phyloP scores from a whole-genome alignment of 768 basidiomycete species.

The Kockovaella imperatae region DNA sequence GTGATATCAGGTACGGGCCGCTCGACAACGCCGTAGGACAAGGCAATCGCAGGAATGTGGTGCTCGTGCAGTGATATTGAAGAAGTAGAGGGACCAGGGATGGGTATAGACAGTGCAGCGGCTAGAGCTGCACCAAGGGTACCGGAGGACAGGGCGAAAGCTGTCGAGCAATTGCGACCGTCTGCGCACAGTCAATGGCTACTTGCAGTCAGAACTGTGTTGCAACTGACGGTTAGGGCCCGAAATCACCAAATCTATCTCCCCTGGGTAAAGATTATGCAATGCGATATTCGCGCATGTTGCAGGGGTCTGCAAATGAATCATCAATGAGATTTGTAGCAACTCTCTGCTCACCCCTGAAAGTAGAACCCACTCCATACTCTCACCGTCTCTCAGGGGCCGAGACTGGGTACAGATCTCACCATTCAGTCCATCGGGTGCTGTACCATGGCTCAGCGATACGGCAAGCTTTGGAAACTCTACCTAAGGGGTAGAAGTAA shows the following conservation, averaged over 20 bases:
- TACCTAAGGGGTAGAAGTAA: constrained; percentile 45
- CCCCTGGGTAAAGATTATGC: constrained; percentile 74
- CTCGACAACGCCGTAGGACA: constrained; percentile 76
- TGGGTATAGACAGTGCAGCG: constrained; percentile 49
- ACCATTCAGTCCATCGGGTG: constrained; percentile 48
- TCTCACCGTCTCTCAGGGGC: constrained; percentile 65
- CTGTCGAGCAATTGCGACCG: constrained; percentile 54
- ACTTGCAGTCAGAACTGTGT: background rate
- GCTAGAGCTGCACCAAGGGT: constrained; percentile 88
- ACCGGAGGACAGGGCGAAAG: constrained; percentile 81
- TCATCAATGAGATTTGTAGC: background rate
- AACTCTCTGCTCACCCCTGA: constrained; percentile 52
- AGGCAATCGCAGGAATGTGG: constrained; percentile 62
- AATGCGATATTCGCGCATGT: constrained; percentile 85
- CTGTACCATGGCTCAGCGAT: constrained; percentile 5
- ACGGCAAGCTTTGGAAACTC: constrained; percentile 1
- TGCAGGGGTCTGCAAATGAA: constrained; percentile 51
- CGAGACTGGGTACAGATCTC: constrained; percentile 59
- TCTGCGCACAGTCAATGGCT: constrained; percentile 18
- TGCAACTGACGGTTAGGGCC: constrained; percentile 40
- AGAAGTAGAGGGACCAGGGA: constrained; percentile 20
- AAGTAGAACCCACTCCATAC: constrained; percentile 84
- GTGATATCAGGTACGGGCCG: constrained; percentile 58
- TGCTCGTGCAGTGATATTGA: constrained; percentile 22
- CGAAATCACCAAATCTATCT: constrained; percentile 71